Evolutionary conservation across 1,284 basidiomycete genomes (phyloP).

Genomic region (Rhodotorula sp.): DNA sequence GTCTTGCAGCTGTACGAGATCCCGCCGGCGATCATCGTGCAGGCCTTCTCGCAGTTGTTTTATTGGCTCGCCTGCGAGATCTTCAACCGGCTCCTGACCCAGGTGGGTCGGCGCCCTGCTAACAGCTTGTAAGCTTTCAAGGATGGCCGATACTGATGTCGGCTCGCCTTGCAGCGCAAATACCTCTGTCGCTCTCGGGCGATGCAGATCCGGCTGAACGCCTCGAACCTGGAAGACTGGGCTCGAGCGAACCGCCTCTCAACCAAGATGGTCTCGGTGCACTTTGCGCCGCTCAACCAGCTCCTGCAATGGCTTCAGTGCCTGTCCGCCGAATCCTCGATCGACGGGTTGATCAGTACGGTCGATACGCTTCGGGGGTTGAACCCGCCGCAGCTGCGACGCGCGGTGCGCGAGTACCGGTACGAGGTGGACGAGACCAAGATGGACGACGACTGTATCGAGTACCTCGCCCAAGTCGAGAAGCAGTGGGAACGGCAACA

Average conservation of each 20-base stretch:
- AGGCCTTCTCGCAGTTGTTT: slow-evolving; percentile 92
- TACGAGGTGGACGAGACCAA: slow-evolving; percentile 88
- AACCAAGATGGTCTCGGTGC: slow-evolving; percentile 65
- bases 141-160: no score
- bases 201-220: slow-evolving; percentile 84
- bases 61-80: slow-evolving; percentile 82
- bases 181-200: slow-evolving; percentile 89
- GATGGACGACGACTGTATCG: slow-evolving; percentile 91
- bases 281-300: slow-evolving; percentile 81
- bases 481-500: slow-evolving; percentile 80
- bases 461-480: slow-evolving; percentile 89
- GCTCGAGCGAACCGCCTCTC: slow-evolving; percentile 73
- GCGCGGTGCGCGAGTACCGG: slow-evolving; percentile 87
- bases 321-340: slow-evolving; percentile 74
- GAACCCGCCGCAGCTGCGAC: slow-evolving; percentile 92
- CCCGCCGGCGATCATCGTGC: slow-evolving; percentile 83
- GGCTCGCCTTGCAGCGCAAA: slow-evolving; percentile 61
- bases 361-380: slow-evolving; percentile 81
- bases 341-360: slow-evolving; percentile 80
- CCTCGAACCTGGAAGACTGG: slow-evolving; percentile 88
- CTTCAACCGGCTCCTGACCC: slow-evolving; percentile 87
- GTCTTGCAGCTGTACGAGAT: slow-evolving; percentile 82
- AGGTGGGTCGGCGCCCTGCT: slow-evolving; percentile 22
- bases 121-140: neutral
- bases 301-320: slow-evolving; percentile 83